Evolutionary conservation across 116 monocot genomes (phyloP).

Genomic region (Trichopus zeylanicus): DNA sequence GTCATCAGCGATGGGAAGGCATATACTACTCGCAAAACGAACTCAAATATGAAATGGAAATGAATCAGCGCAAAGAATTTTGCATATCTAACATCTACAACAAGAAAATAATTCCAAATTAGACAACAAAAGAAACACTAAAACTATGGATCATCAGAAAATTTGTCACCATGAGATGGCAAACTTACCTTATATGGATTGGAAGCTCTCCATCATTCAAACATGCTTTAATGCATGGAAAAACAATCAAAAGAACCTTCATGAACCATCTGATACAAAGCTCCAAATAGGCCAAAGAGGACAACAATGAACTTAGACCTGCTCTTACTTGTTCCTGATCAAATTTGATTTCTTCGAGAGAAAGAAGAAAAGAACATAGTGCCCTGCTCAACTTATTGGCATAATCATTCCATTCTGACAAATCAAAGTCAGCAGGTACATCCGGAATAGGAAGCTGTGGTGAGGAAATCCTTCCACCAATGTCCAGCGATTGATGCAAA

Average conservation of each 20-base stretch:
- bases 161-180: no score
- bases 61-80: no score
- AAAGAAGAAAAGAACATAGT: conserved; percentile 88
- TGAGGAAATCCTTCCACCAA: conserved; percentile 3
- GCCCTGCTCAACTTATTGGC: conserved; percentile 53
- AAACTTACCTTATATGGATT: conserved; percentile 66
- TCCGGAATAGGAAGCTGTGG: conserved; percentile 5
- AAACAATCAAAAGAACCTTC: conserved; percentile 77
- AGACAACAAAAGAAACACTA: no score
- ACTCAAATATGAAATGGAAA: no score
- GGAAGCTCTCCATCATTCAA: conserved; percentile 53
- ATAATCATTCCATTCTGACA: conserved; percentile 57
- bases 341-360: conserved; percentile 50
- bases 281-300: conserved; percentile 80
- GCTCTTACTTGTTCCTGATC: conserved; percentile 23
- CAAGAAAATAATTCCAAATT: no score
- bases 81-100: no score
- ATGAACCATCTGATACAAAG: conserved; percentile 81
- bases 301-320: conserved; percentile 36
- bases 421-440: conserved; percentile 21
- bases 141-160: no score
- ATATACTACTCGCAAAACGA: no score
- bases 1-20: no score
- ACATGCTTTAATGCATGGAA: conserved; percentile 91
- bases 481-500: conserved; percentile 2